phyloP scores from a whole-genome alignment of 2,329 filamentous ascomycete genomes.

The Apiospora rasikravindrae region DNA sequence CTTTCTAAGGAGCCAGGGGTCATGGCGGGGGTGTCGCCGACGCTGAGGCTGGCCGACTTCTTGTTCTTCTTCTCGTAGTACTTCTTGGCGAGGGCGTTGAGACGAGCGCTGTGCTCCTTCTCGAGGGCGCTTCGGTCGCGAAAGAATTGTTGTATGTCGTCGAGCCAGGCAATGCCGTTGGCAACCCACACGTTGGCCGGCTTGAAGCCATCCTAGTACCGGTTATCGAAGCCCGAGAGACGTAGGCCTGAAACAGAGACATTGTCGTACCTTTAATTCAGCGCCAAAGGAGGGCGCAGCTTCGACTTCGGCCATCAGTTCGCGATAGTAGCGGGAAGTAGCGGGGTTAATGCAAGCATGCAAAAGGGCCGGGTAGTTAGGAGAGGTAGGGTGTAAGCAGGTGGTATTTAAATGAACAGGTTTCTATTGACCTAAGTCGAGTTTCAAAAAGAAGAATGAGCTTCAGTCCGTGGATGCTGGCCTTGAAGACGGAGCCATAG shows the following conservation, averaged over 20 bases:
- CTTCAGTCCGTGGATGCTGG: conserved; percentile 19
- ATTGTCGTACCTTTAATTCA: conserved; percentile 78
- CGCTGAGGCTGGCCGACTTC: conserved; percentile 85
- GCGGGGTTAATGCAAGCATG: conserved; percentile 29
- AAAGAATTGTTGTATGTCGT: conserved; percentile 97
- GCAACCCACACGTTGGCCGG: conserved; percentile 90
- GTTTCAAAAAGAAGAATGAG: neutral
- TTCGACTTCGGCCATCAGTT: conserved; percentile 80
- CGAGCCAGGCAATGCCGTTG: conserved; percentile 90
- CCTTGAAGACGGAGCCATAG: conserved; percentile 7
- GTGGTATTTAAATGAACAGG: neutral
- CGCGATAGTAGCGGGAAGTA: conserved; percentile 20
- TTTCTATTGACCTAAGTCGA: conserved; percentile 4
- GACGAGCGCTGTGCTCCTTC: conserved; percentile 93
- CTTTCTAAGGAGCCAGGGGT: conserved; percentile 96
- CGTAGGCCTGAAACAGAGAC: conserved; percentile 22
- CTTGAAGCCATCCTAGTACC: conserved; percentile 87
- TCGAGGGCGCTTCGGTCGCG: conserved; percentile 92
- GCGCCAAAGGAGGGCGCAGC: conserved; percentile 86
- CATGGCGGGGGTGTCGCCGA: conserved; percentile 90
- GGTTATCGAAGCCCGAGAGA: conserved; percentile 26
- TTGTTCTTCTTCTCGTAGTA: conserved; percentile 97
- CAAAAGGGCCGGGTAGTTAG: conserved; percentile 21
- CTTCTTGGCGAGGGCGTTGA: conserved; percentile 87
- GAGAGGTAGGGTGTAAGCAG: neutral